phyloP scores from a whole-genome alignment of 148 eudicot genomes.

The Nepenthes gracilis region DNA sequence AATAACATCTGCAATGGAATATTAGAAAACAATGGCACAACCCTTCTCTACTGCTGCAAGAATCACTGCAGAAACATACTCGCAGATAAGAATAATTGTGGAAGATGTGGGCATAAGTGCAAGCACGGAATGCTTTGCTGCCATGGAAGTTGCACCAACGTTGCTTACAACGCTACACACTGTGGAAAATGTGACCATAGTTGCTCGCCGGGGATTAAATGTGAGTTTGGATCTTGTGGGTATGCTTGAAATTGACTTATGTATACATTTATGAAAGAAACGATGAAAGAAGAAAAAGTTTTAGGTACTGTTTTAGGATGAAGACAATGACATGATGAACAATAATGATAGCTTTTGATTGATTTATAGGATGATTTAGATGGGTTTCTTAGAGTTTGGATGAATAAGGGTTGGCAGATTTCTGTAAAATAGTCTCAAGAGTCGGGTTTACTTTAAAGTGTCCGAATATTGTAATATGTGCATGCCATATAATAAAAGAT shows the following conservation, averaged over 20 bases:
- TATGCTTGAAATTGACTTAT: neutral
- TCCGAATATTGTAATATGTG: too few relatives aligned
- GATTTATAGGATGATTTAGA: too few relatives aligned
- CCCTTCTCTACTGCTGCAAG: constrained; percentile 8
- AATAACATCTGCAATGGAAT: constrained; percentile 4
- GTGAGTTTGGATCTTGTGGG: constrained; percentile 5
- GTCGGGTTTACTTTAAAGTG: too few relatives aligned
- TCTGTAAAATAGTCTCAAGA: too few relatives aligned
- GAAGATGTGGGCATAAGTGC: constrained; percentile 6
- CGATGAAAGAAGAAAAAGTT: too few relatives aligned
- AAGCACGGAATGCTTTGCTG: constrained; percentile 1
- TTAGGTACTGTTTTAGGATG: too few relatives aligned
- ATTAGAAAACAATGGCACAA: constrained; percentile 1
- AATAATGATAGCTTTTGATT: too few relatives aligned
- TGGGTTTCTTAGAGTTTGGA: too few relatives aligned
- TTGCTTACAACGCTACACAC: neutral
- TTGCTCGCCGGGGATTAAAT: constrained; percentile 1
- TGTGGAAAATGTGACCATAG: constrained; percentile 3
- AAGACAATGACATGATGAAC: too few relatives aligned
- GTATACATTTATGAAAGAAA: too few relatives aligned
- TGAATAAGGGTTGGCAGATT: too few relatives aligned
- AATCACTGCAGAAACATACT: constrained; percentile 4
- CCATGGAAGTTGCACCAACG: constrained; percentile 4
- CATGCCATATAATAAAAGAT: too few relatives aligned
- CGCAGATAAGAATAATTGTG: constrained; percentile 7